These are phyloP conservation scores for Sarocladiaceae sp. DNA, from an alignment of 2,329 filamentous ascomycete genomes.

Conservation along the genomic window DNA sequence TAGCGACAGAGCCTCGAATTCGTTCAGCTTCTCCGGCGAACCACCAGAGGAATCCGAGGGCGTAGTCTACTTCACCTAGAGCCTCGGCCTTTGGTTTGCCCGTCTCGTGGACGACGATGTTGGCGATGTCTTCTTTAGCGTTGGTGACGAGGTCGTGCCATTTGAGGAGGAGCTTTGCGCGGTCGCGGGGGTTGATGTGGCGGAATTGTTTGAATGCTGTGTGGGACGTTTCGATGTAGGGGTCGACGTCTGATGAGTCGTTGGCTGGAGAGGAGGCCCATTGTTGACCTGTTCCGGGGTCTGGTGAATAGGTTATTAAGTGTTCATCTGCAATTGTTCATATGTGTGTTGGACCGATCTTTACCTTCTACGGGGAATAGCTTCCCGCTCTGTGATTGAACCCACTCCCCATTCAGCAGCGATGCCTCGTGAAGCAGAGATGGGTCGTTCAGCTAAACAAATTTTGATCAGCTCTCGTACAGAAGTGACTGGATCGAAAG, in stretches of 20 bases:
- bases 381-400: not conserved
- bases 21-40: conserved; percentile 48
- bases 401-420: not conserved
- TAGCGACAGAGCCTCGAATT: conserved; percentile 56
- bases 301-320: not conserved
- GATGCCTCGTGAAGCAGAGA: not conserved
- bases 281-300: not conserved
- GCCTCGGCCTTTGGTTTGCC: conserved; percentile 54
- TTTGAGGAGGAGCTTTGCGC: conserved; percentile 28
- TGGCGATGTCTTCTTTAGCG: conserved; percentile 32
- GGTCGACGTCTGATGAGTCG: conserved; percentile 26
- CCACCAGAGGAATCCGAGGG: conserved; percentile 50
- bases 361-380: not conserved
- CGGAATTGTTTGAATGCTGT: conserved; percentile 32
- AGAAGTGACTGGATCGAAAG: too few relatives aligned
- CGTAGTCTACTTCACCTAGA: conserved; percentile 52
- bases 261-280: not conserved
- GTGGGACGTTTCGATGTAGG: conserved; percentile 29
- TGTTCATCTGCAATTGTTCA: too few relatives aligned
- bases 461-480: too few relatives aligned
- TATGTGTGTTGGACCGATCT: too few relatives aligned
- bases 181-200: conserved; percentile 29
- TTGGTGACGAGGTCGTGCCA: conserved; percentile 33
- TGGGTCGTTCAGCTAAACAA: not conserved
- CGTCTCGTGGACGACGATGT: conserved; percentile 42